Conservation (phyloP, 1,284 basidiomycete genomes). For the Cutaneotrichosporon cutaneum region DNA sequence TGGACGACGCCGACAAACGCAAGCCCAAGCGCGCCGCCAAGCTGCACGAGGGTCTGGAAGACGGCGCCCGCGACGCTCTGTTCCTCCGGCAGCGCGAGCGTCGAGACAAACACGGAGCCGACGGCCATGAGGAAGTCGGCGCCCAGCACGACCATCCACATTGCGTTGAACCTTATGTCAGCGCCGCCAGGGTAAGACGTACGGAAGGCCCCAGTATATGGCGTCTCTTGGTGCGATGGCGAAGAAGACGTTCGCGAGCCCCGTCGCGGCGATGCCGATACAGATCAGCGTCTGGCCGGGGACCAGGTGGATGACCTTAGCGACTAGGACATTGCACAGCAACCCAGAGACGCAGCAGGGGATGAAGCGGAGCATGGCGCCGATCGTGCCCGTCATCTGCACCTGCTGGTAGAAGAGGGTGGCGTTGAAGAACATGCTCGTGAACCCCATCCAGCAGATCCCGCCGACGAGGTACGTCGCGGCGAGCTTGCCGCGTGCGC, state of each 20-base stretch:
- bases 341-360: conserved; percentile 73
- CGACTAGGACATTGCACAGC: conserved; percentile 61
- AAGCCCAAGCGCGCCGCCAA: conserved; percentile 72
- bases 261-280: conserved; percentile 61
- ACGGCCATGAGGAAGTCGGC: conserved; percentile 75
- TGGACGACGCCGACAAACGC: conserved; percentile 73
- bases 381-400: conserved; percentile 52
- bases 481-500: conserved; percentile 65
- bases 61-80: conserved; percentile 73
- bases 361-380: conserved; percentile 71
- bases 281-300: conserved; percentile 56
- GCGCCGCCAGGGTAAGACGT: background rate
- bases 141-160: conserved; percentile 69
- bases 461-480: conserved; percentile 68
- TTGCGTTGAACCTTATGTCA: conserved; percentile 62
- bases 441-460: conserved; percentile 66
- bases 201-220: conserved; percentile 72
- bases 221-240: conserved; percentile 64
- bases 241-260: conserved; percentile 66
- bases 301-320: conserved; percentile 36
- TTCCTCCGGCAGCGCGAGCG: conserved; percentile 68
- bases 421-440: conserved; percentile 39
- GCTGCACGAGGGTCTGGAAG: conserved; percentile 55
- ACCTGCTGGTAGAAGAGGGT: conserved; percentile 46
- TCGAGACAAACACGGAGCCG: conserved; percentile 73